Base-by-base conservation (phyloP, 73 alveolate species). In the Paramecium octaurelia region DNA sequence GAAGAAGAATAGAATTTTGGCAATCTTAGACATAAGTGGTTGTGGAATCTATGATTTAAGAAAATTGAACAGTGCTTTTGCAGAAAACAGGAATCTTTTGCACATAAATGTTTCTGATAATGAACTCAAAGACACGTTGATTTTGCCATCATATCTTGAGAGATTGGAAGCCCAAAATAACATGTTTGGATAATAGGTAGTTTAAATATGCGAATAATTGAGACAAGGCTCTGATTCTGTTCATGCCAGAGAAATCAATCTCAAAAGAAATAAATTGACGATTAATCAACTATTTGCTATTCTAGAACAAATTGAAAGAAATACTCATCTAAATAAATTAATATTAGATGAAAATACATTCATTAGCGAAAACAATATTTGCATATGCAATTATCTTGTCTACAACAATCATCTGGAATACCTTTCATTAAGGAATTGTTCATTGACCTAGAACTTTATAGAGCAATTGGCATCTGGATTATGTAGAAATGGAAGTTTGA, bases 381-480 rank as follows among this genome's bases (percentile, higher is more conserved):
- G 91, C 21, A 80, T 80, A 11, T 42, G 84, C 27, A 64, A 64
- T 64, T 64, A 80, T 44, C 75, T 80, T 11, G 91, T 46, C 1
- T 80, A 43, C 24, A 80, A 80, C n/a, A 80, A 80, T 80, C 46
- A 44, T 14, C 21, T 80, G 0, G 70, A 80, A 11, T 42, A 80
- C 4, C 57, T 80, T 24, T 80, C 91, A 0, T 24, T 80, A 20
- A 40, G 75, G 14, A 80, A 46, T 43, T 80, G 91, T 23, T 40
- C 70, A 10, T 80, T 80, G n/a, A 44, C 91, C 14, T 31, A 40
- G 16, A 44, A 40, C 24, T 80, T 80, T 46, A 80, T 80, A 0
- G 70, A 43, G 16, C n/a, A 80, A 44, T 80, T 80, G 48, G 91
- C 91, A 11, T 31, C 48, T 12, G 91, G 91, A 7, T 24, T 80